These are phyloP conservation scores for Termitomyces sp. DNA, from an alignment of 768 basidiomycete species.

Conservation along the genomic window DNA sequence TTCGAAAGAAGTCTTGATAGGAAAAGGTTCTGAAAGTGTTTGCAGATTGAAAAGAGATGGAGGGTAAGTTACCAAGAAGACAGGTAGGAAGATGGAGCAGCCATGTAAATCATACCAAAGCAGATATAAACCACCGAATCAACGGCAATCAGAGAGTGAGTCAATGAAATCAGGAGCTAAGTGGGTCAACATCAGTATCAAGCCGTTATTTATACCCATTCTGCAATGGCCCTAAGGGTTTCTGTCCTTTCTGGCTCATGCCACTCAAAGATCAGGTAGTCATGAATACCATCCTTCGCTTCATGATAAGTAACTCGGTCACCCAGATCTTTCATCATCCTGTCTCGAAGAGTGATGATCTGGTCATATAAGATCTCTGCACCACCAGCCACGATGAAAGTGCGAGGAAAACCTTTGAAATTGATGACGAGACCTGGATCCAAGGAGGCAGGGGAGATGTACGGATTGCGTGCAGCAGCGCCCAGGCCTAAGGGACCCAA, in stretches of 20 bases:
- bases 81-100: not conserved
- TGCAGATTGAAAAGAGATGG: not conserved
- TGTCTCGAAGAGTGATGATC: constrained; percentile 39
- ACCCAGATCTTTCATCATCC: constrained; percentile 51
- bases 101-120: not conserved
- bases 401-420: constrained; percentile 58
- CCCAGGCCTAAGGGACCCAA: constrained; percentile 46
- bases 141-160: not conserved
- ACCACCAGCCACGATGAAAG: constrained; percentile 58
- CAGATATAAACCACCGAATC: not conserved
- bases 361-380: constrained; percentile 54
- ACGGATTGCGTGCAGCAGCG: constrained; percentile 44
- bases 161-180: not conserved
- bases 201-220: constrained; percentile 34
- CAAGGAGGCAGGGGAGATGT: constrained; percentile 57
- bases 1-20: not conserved
- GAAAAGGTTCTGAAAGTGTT: not conserved
- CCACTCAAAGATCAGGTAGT: constrained; percentile 48
- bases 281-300: constrained; percentile 52
- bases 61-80: not conserved
- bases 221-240: constrained; percentile 43
- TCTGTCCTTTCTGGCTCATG: constrained; percentile 52
- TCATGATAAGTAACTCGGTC: constrained; percentile 47
- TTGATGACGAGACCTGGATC: constrained; percentile 29
- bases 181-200: not conserved